A percentile compares a stretch with the other conserved stretches of the same genome.
phyloP scores from a whole-genome alignment of 2,329 filamentous ascomycete species.

The Sarocladium kiliense region DNA sequence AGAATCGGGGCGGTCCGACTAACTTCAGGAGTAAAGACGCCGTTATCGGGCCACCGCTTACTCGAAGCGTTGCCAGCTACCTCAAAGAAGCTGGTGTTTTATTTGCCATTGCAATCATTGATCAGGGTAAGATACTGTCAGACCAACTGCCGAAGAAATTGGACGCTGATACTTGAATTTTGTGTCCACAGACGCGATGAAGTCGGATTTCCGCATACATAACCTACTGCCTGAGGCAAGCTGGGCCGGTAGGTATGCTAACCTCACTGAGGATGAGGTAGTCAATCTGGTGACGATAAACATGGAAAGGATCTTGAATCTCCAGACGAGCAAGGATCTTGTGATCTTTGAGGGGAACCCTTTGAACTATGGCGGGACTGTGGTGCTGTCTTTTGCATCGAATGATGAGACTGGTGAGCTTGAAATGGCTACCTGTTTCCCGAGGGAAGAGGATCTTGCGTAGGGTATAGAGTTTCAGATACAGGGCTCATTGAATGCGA shows the following conservation, averaged over 20 bases:
- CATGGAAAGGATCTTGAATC: slow-evolving; percentile 34
- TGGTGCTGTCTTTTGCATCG: slow-evolving; percentile 29
- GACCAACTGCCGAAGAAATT: background rate
- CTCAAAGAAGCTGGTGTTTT: slow-evolving; percentile 20
- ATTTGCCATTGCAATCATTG: background rate
- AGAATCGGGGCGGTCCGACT: slow-evolving; percentile 20
- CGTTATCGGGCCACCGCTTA: slow-evolving; percentile 37
- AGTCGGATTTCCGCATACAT: background rate
- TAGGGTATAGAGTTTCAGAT: too few species aligned
- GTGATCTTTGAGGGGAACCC: slow-evolving; percentile 39
- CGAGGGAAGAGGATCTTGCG: background rate
- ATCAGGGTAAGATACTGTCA: background rate
- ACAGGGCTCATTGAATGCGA: too few species aligned
- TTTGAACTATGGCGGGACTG: slow-evolving; percentile 32
- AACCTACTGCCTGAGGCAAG: background rate
- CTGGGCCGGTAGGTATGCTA: background rate
- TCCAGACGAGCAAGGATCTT: slow-evolving; percentile 30
- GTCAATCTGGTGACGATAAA: background rate
- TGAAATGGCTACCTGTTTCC: slow-evolving; percentile 28
- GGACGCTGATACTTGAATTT: background rate
- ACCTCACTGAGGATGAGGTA: background rate
- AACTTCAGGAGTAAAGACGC: slow-evolving; percentile 30
- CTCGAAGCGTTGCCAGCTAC: slow-evolving; percentile 29
- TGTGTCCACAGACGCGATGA: background rate
- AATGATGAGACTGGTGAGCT: slow-evolving; percentile 21